Base-by-base conservation (phyloP, 352 stramenopile genomes). In the Pythium aphanidermatum region DNA sequence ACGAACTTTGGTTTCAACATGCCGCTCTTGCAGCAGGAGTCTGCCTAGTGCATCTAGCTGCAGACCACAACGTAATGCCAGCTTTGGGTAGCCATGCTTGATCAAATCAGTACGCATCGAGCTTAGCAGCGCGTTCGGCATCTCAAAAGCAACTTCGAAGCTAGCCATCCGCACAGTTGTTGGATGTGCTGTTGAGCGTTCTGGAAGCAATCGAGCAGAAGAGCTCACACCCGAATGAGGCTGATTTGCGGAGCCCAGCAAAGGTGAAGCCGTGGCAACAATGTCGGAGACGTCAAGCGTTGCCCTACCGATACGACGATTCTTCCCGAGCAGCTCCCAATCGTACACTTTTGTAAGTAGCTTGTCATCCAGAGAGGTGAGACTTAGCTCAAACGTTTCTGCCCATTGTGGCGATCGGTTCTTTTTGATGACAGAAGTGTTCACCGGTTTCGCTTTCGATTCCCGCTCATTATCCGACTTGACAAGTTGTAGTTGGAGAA, bases 61-160 rank as follows among this genome's bases (percentile, higher is more conserved):
- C 32, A 85, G 55, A 32, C 71, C 76, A 24, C 71, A 79, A 34
- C 70, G 76, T 26, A 86, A 48, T 36, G 65, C 56, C 11, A 88
- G 51, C 27, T 71, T 72, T 21, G 76, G 74, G 20, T 70, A 61
- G 3, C 74, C 74, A 31, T 76, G 55, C n/a, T 63, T 68, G 8
- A 57, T 44, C 10, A 85, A 39, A 25, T 82, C 69, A 0, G 49
- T 29, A 28, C 67, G 60, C 49, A 76, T 65, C n/a, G 59, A 53
- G 24, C 48, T 51, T 12, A 75, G 51, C 28, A 86, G 42, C 14
- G 58, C 55, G 35, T 74, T 70, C 0, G 67, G 57, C n/a, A 87
- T 58, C 28, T 91, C 74, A 27, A 91, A 65, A n/a, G 63, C 55
- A 32, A 83, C 28, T 31, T 88, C 70, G 41, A 84, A 86, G 45